Base-by-base conservation (phyloP, 2,329 filamentous ascomycete species). In the Endoconidiophora laricicola region DNA sequence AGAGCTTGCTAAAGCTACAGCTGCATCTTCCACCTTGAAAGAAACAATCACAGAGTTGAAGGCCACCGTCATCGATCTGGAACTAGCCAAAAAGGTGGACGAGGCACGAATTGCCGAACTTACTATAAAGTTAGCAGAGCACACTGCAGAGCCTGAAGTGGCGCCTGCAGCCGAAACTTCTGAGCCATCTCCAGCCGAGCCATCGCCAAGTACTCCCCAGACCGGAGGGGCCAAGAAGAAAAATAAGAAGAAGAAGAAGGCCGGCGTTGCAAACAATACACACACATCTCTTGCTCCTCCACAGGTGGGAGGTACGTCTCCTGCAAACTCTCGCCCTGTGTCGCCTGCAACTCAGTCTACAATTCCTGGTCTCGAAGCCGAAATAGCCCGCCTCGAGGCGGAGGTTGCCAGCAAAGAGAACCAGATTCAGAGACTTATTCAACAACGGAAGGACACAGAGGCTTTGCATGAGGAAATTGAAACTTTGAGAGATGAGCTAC, bases 191-290 rank as follows among this genome's bases (percentile, higher is more conserved):
- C 50, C 62, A 3, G 41, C 63, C 1, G 47, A 59, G 1, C 37
- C 62, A 1, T 33, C 58, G 0, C 44, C 62, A 2, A 14, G 22
- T 14, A 46, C 58, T 3, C 46, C 60, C 1, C 52, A 59, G 6
- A 41, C 58, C 5, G 50, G 56, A 12, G 54, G 54, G 3, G 54
- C 55, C 3, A 75, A 72, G 53, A 90, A 87, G 66, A 93, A 86
- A 65, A 88, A 85, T 63, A 93, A 87, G 56, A 85, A 85, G 62
- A 94, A 90, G 69, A 94, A 93, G 73, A 90, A 88, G 69, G 78
- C 76, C 16, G 75, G 72, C 29, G 77, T 74, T 55, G 63, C 63
- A 5, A 62, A 37, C 29, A 39, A 64, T 5, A 64, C 69, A 6
- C 63, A 66, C n/a, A 45, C 59, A 4, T 54, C 59, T 49, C 57